Conservation (phyloP, 306 rosid species). For the Cicer pinnatifidum region DNA sequence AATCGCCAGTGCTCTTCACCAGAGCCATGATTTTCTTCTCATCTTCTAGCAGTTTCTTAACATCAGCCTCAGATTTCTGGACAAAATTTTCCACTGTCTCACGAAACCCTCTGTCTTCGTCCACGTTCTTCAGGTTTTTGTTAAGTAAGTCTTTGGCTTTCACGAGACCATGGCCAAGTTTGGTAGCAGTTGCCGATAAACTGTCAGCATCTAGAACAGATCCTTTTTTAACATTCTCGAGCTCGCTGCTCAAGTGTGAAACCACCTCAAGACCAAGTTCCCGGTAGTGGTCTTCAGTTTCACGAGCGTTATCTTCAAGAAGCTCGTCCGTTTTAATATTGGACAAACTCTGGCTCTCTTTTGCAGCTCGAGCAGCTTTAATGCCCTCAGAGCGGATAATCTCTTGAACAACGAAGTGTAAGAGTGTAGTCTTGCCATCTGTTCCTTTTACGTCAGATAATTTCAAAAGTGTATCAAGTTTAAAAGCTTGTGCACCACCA, state of each 20-base stretch:
- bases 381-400: slow-evolving; percentile 92
- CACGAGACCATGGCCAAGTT: slow-evolving; percentile 62
- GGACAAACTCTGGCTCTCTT: slow-evolving; percentile 60
- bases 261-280: slow-evolving; percentile 79
- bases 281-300: slow-evolving; percentile 65
- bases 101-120: slow-evolving; percentile 60
- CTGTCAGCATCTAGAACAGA: slow-evolving; percentile 76
- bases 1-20: slow-evolving; percentile 93
- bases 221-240: slow-evolving; percentile 81
- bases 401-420: slow-evolving; percentile 93
- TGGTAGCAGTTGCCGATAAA: slow-evolving; percentile 75
- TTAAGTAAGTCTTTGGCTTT: slow-evolving; percentile 60
- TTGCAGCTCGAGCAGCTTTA: slow-evolving; percentile 66
- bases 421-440: slow-evolving; percentile 97
- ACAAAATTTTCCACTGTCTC: slow-evolving; percentile 62
- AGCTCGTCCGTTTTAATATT: slow-evolving; percentile 62
- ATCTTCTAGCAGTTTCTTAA: slow-evolving; percentile 65
- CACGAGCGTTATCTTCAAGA: slow-evolving; percentile 49
- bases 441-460: slow-evolving; percentile 90
- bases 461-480: slow-evolving; percentile 93
- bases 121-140: slow-evolving; percentile 53
- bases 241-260: slow-evolving; percentile 75
- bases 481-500: slow-evolving; percentile 96
- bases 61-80: slow-evolving; percentile 68
- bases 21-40: slow-evolving; percentile 79